Base-by-base conservation (phyloP, 768 basidiomycete genomes). In the Pulveroboletus frians region DNA sequence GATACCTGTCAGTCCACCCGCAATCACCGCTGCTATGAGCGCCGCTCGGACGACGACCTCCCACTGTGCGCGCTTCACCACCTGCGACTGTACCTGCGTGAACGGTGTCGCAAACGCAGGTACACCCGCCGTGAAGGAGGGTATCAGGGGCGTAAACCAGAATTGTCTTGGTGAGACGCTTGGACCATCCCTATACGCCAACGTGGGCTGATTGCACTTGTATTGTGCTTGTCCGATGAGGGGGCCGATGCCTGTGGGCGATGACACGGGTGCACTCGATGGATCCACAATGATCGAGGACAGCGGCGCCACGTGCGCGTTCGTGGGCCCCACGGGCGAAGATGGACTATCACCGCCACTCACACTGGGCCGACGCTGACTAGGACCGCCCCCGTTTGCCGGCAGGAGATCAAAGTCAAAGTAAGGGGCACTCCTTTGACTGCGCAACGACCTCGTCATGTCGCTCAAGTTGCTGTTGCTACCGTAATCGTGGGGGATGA, bases 31-130 rank as follows among this genome's bases (percentile, higher is more conserved):
- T 0, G 79, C 79, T 9, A 81, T 55, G 0, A 70, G 26, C 38
- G 71, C 73, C 3, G 83, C 83, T 32, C 85, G 72, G 23, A 85
- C 70, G 27, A 90, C 85, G 26, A 91, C 84, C 66, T 90, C 87
- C 89, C 88, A 91, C 57, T 92, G 89, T 3, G 80, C 86, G n/a
- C 89, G 76, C 44, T 79, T 75, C 43, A 90, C 79, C 48, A 84
- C 73, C 14, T 85, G 82, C 51, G 77, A 85, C 43, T 85, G 73
- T 18, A 91, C 73, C 35, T 73, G 75, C 37, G 88, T 88, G 49
- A 91, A 68, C 29, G 86, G 84, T 18, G 77, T 69, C 17, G 80
- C 76, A 53, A 90, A 90, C 38, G 85, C 80, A 2, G 88, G 87
- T 14, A 88, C 86, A 10, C 63, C 65, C 17, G 57, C 55, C 21